Base-by-base conservation (phyloP, 768 basidiomycete genomes). In the Lepiota brunneoincarnata region DNA sequence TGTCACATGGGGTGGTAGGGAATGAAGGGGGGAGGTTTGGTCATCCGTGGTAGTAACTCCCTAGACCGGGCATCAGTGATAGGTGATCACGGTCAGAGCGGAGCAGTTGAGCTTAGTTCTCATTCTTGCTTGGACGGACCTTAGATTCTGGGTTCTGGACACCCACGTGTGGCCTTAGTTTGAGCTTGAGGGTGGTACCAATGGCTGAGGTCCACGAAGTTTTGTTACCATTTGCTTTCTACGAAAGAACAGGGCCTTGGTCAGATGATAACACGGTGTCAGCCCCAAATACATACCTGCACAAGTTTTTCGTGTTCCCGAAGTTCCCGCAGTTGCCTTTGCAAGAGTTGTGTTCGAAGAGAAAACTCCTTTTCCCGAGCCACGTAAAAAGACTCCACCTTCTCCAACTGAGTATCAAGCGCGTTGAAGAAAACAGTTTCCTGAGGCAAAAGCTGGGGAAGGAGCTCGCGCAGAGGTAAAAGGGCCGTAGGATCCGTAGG, bases 301-400 rank as follows among this genome's bases (percentile, higher is more conserved):
- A 82, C 82, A 5, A 77, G 63, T 49, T 75, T 77, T 28, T 82
- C 73, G 68, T 93, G 92, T 56, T 85, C 83, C 36, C 74, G 75
- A 6, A 97, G 79, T 62, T 93, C 90, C 7, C 78, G 67, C 15
- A 96, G 76, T 64, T 98, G 94, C 38, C 75, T 75, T 54, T 80
- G 77, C 4, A 98, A 69, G 23, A 70, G 43, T 24, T 71, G 63
- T 14, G 75, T 73, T 21, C 75, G 77, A 2, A 64, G 66, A 4
- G 69, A 69, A 82, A 81, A 86, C 69, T 79, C 84, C 42, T 75
- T 76, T 70, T 84, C 93, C 24, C 85, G 78, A 21, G 81, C 82
- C 4, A 79, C 62, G 65, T 91, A 98, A 68, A 99, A 99, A 0
- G 73, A 70, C 55, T 91, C 90, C 11, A 98, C 83, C 67, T 96